Base-by-base conservation (phyloP, 441 rosid species). In the Corymbia calophylla region DNA sequence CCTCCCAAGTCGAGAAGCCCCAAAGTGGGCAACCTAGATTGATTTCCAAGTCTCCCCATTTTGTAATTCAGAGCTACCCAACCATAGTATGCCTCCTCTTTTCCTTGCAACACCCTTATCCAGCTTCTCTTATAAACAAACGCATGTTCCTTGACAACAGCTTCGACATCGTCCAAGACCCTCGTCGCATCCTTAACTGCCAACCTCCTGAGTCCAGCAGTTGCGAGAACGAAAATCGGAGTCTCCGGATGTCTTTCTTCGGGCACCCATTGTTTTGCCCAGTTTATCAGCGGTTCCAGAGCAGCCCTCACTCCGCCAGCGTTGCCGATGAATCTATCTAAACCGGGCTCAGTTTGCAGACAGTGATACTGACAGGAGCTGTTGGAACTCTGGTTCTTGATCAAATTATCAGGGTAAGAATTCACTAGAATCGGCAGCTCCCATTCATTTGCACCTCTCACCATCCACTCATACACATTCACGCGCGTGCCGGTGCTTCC, bases 1-100 rank as follows among this genome's bases (percentile, higher is more conserved):
- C 95, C 96, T 90, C 96, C 96, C 87, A 95, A 87, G 92, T 95
- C 96, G 27, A 95, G 94, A 89, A 95, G 96, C 77, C 96, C 97
- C 62, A 92, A 68, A 23, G 94, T 91, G 47, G 93, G 88, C 21
- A 88, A 90, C 32, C 70, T 86, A 5, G 89, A 92, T 44, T 94
- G 91, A 92, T 93, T 93, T 29, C 92, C 91, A 48, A 95, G 92
- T 48, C 87, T 90, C 29, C 94, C 94, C 94, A 93, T 91, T 91
- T 91, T 93, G 88, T 93, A 95, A 86, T 95, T 94, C 87, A 93
- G 91, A 90, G 96, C 95, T 90, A 94, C 93, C 97, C 96, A 95
- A 31, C 95, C 95, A 90, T 93, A 95, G 87, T 94, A 95, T 29
- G 95, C 96, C 92, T 95, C 96, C 62, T 95, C 95, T 89, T 92